Evolutionary conservation across 1,284 basidiomycete species (phyloP), one percentile per base, ranked within the genome.

Genomic region (Flammula alnicola): DNA sequence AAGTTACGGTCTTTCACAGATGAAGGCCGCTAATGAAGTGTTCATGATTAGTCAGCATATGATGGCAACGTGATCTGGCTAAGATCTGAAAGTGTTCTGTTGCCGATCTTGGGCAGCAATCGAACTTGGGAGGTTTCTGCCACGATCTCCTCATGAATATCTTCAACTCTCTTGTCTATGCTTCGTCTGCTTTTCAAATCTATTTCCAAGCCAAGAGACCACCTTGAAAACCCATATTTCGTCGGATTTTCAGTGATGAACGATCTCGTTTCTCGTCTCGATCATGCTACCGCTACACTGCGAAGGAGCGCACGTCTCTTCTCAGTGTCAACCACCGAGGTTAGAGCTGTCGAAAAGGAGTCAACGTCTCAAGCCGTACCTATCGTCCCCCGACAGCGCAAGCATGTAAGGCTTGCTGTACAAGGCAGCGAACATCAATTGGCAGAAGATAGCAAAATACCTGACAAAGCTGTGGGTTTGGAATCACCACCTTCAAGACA

Each of bases 271-370:
- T 32, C 32, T n/a, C 39, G 17, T 26, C 12, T 48, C 7, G 30
- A 41, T 11, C 39, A 41, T 29, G 22, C 44, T 12, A 27, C 11
- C 11, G 32, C 14, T 8, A 32, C n/a, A 12, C 38, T 47, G 5
- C 54, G 58, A 16, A 50, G 58, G 17, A 60, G 58, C 26, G 33
- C 54, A 25, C 58, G 58, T 37, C 49, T 54, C 10, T 25, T 55
- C 25, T 44, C 44, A 20, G 44, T 44, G 10, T 33, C 50, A 19
- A 26, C 47, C n/a, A 29, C 9, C n/a, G 23, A 29, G 12, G 32
- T 20, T 2, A 6, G 2, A 3, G 17, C 17, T 29, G n/a, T 30
- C 19, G 14, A 30, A 25, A 35, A 47, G 38, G 36, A 40, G 40
- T n/a, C n/a, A n/a, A n/a, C n/a, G n/a, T n/a, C n/a, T n/a, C n/a